Conservation (phyloP, 257 asterid genomes). For the Plantago major region DNA sequence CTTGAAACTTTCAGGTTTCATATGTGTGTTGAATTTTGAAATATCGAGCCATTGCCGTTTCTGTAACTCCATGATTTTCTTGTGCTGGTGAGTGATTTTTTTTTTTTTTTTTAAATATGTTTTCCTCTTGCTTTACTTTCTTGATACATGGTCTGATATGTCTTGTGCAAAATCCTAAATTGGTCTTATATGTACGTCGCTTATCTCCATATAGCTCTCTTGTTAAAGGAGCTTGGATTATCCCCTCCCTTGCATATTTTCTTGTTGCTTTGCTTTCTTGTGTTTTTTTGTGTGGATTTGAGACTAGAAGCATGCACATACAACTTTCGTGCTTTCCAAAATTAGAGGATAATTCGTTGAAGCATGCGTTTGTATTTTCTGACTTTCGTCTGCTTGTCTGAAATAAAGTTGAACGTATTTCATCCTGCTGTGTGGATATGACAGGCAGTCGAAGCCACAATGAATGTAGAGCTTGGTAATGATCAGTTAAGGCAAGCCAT, state of each 20-base stretch:
- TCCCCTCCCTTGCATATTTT: background rate
- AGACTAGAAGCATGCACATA: background rate
- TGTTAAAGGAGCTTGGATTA: too few relatives aligned
- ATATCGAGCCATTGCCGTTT: background rate
- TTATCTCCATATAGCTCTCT: too few relatives aligned
- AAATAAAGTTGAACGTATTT: background rate
- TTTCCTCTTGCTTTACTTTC: too few relatives aligned
- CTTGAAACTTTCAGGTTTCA: background rate
- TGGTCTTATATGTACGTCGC: too few relatives aligned
- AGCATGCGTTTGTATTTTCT: background rate
- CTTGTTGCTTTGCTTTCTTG: background rate
- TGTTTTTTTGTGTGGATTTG: background rate
- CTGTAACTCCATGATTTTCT: background rate
- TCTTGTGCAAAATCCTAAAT: too few relatives aligned
- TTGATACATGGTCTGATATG: too few relatives aligned
- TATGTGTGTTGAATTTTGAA: background rate
- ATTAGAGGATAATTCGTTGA: background rate
- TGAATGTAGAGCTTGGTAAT: slow-evolving; percentile 85
- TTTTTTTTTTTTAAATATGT: too few relatives aligned
- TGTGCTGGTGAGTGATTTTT: background rate
- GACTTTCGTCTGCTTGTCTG: background rate
- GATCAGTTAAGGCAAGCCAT: slow-evolving; percentile 82
- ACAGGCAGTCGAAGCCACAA: slow-evolving; percentile 92
- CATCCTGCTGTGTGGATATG: slow-evolving; percentile 10
- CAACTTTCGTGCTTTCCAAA: background rate